phyloP scores from a whole-genome alignment of 352 stramenopile species.

The Phytophthora litchii region DNA sequence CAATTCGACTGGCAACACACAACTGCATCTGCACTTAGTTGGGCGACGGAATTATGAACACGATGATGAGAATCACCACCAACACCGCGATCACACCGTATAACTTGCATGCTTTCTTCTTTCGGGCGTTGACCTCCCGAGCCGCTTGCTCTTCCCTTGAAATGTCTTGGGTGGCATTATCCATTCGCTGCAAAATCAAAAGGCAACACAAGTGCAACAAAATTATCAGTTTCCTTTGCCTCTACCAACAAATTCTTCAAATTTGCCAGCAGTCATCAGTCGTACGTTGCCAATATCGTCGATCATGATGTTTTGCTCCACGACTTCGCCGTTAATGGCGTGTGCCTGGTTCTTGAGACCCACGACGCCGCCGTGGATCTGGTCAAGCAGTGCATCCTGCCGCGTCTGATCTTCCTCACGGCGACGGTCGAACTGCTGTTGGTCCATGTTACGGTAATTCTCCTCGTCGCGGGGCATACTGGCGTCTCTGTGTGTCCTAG shows the following conservation, averaged over 20 bases:
- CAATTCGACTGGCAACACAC: constrained; percentile 8
- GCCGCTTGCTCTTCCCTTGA: constrained; percentile 62
- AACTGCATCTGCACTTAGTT: constrained; percentile 20
- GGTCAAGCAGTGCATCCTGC: constrained; percentile 78
- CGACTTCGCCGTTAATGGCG: constrained; percentile 84
- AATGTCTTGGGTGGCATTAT: constrained; percentile 66
- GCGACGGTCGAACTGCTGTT: constrained; percentile 70
- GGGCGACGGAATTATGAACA: constrained; percentile 54
- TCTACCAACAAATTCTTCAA: constrained; percentile 2
- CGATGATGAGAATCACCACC: constrained; percentile 64
- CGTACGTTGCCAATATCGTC: constrained; percentile 77
- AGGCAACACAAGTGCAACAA: constrained; percentile 15
- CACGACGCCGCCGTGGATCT: constrained; percentile 80
- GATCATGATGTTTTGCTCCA: constrained; percentile 85
- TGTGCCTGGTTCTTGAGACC: constrained; percentile 84
- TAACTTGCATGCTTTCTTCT: constrained; percentile 80
- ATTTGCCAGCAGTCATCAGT: neutral
- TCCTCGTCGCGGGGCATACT: constrained; percentile 38
- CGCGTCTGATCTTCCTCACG: constrained; percentile 57
- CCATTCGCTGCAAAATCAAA: constrained; percentile 55
- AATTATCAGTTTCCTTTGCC: constrained; percentile 16
- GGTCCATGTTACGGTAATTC: constrained; percentile 75
- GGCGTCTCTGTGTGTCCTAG: neutral
- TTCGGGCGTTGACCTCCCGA: constrained; percentile 68
- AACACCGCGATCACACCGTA: constrained; percentile 75